These are phyloP conservation scores for Rhizopus delemar DNA, from an alignment of 371 early-diverging fungal genomes.

Conservation along the genomic window DNA sequence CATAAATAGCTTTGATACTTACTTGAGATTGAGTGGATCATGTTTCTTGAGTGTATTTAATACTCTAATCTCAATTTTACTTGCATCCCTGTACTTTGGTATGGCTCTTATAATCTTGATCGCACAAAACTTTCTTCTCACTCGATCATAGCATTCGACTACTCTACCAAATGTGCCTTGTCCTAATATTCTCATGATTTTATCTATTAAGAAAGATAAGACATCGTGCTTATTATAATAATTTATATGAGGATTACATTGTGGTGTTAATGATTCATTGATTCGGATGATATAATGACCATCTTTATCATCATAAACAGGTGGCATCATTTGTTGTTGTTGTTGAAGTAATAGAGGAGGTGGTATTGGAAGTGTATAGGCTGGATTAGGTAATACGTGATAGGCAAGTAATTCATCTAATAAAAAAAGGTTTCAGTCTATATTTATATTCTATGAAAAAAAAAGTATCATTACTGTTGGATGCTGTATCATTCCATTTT, in stretches of 20 bases:
- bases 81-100: conserved; percentile 94
- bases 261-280: conserved; percentile 71
- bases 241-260: conserved; percentile 75
- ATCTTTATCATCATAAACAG: conserved; percentile 84
- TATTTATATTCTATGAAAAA: no score
- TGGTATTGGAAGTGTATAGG: background rate
- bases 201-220: conserved; percentile 50
- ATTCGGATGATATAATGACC: conserved; percentile 86
- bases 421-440: no score
- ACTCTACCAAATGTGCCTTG: conserved; percentile 98
- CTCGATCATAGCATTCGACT: conserved; percentile 81
- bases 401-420: background rate
- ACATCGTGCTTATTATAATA: background rate
- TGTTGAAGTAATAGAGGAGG: conserved; percentile 83
- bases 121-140: conserved; percentile 54
- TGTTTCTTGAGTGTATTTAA: conserved; percentile 72
- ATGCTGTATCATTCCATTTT: no score
- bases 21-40: conserved; percentile 74
- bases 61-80: conserved; percentile 86
- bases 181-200: conserved; percentile 82
- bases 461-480: no score
- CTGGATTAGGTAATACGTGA: conserved; percentile 10
- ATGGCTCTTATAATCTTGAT: conserved; percentile 93
- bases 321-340: conserved; percentile 25
- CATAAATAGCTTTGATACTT: conserved; percentile 9